These are phyloP conservation scores for Corylus americana DNA, from an alignment of 306 rosid genomes.

Conservation along the genomic window DNA sequence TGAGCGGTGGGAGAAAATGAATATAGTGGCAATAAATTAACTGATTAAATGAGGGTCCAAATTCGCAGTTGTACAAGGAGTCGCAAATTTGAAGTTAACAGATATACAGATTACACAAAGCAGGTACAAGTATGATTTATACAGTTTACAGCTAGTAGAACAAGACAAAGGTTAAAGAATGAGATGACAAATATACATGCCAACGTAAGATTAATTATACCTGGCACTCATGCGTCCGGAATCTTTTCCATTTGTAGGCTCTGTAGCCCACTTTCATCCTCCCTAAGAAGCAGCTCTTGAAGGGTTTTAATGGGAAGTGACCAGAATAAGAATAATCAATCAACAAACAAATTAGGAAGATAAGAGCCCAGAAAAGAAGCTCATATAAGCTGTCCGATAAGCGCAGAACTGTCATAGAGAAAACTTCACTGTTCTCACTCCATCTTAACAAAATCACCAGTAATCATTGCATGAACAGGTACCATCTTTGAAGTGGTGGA, in stretches of 20 bases:
- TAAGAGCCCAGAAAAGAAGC: not conserved
- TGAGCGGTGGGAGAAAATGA: not conserved
- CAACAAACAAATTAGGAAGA: not conserved
- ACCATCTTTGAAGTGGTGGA: constrained; percentile 66
- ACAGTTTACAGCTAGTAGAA: not conserved
- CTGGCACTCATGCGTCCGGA: not conserved
- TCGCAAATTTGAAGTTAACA: not conserved
- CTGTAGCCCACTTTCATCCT: not conserved
- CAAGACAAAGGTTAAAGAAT: not conserved
- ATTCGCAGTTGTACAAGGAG: not conserved
- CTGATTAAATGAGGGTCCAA: not conserved
- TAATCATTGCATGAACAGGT: constrained; percentile 68
- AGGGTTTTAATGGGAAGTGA: not conserved
- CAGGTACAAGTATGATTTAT: not conserved
- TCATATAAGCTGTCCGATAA: not conserved
- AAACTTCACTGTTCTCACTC: not conserved
- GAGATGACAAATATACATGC: not conserved
- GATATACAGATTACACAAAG: not conserved
- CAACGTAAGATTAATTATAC: not conserved
- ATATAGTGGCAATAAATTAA: not conserved
- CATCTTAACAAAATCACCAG: constrained; percentile 37
- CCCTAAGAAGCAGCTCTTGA: not conserved
- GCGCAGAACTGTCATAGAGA: not conserved
- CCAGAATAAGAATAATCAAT: not conserved
- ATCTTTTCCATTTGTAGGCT: not conserved